Base-by-base conservation (phyloP, 2,329 filamentous ascomycete genomes). In the Chaetothyriales sp. region DNA sequence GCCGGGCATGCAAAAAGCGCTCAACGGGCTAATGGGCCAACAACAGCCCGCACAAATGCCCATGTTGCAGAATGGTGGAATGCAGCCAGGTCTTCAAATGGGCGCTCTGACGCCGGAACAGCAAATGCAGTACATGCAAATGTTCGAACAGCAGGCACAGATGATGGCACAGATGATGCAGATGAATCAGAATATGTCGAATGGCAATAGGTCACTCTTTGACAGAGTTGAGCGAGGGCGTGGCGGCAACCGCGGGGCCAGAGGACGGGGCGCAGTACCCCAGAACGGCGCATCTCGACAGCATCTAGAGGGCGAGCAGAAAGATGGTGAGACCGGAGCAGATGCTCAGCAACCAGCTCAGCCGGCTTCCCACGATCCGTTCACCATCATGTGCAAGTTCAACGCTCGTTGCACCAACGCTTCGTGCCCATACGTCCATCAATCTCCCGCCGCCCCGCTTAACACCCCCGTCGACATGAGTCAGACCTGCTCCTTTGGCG, bases 391-490 rank as follows among this genome's bases (percentile, higher is more conserved):
- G 56, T 98, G 92, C 78, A 87, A 85, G 63, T 98, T 82, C 74
- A 95, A 97, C 70, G 73, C 92, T 50, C 76, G 79, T 57, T 98
- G 92, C 73, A 86, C 85, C 43, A 94, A 94, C 69, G 81, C 80
- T 60, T 86, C 94, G 56, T 98, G 92, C 71, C 85, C 83, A 59
- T 98, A 88, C 66, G 92, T 88, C 18, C 92, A 98, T 64, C 90
- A 95, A 70, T 95, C 89, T 15, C 89, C 92, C 1, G 89, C 86
- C 1, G 89, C 90, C 29, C 85, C 87, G 2, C 83, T 84, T 1
- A 86, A 85, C 25, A 79, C 78, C 1, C 77, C 82, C 0, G 75
- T 97, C 53, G 92, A 97, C 66, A 76, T 89, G 59, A 79, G 76
- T 53, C 88, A 94, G 62, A 75, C 77, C 18, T 98, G 92, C 72